Percentiles rank a stretch among this genome's conserved stretches.
Evolutionary conservation across 805 yeast genomes (phyloP).

Genomic region (Cyberlindnera japonica): DNA sequence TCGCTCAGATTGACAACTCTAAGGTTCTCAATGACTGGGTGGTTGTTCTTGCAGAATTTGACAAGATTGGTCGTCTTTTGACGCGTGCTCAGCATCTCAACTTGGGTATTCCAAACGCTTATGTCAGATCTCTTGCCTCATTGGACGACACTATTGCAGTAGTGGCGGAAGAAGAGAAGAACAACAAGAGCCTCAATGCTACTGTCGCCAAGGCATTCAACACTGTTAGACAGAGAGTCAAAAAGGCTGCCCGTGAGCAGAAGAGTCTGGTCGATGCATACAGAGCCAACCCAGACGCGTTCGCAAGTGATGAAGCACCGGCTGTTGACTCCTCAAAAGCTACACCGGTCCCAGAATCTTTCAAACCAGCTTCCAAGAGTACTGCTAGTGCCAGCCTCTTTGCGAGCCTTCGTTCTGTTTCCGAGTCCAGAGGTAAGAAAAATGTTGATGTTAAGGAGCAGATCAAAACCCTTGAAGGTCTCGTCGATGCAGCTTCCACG

Average conservation of each 20-base stretch:
- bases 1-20: slow-evolving; percentile 65
- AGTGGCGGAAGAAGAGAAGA: slow-evolving; percentile 43
- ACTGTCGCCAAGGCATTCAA: slow-evolving; percentile 82
- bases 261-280: slow-evolving; percentile 55
- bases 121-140: slow-evolving; percentile 62
- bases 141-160: slow-evolving; percentile 66
- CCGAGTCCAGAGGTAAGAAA: slow-evolving; percentile 94
- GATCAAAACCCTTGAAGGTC: slow-evolving; percentile 62
- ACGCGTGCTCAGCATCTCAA: slow-evolving; percentile 75
- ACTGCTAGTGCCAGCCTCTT: slow-evolving; percentile 44
- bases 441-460: slow-evolving; percentile 83
- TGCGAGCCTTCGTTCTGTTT: slow-evolving; percentile 64
- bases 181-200: slow-evolving; percentile 64
- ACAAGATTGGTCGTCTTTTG: slow-evolving; percentile 63
- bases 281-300: slow-evolving; percentile 69
- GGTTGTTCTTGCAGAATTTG: slow-evolving; percentile 69
- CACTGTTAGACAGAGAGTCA: slow-evolving; percentile 82
- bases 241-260: slow-evolving; percentile 71
- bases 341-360: slow-evolving; percentile 28
- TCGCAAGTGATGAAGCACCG: slow-evolving; percentile 47
- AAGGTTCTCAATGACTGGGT: slow-evolving; percentile 78
- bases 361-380: slow-evolving; percentile 28
- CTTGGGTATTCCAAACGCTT: slow-evolving; percentile 65
- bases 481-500: slow-evolving; percentile 44
- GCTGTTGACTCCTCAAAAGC: slow-evolving; percentile 17